Conservation (phyloP, 2,329 filamentous ascomycete species). For the Trichophyton benhamiae region DNA sequence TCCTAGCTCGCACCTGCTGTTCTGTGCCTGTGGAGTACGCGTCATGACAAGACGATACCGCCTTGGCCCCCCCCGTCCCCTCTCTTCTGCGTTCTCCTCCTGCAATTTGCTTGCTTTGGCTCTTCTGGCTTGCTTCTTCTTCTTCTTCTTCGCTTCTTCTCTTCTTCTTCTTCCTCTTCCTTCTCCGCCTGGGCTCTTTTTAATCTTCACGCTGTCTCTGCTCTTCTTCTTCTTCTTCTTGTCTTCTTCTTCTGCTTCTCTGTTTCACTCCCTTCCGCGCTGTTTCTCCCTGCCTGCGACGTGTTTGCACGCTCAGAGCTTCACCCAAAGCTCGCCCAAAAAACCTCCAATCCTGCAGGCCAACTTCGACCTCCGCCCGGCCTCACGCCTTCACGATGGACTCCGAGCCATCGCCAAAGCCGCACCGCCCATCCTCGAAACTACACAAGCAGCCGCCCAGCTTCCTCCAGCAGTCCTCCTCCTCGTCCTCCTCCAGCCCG, state of each 20-base stretch:
- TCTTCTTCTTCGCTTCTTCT: background rate
- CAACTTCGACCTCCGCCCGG: background rate
- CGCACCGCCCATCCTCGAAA: background rate
- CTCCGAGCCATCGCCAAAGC: background rate
- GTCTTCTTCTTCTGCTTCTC: background rate
- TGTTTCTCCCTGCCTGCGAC: background rate
- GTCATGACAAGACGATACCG: background rate
- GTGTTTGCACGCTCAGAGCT: background rate
- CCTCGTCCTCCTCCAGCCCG: slow-evolving; percentile 11
- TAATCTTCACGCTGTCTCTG: background rate
- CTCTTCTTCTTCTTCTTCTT: background rate
- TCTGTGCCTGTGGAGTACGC: background rate
- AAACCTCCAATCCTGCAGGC: background rate
- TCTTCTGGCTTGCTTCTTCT: background rate
- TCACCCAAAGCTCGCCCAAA: no score
- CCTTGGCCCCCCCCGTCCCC: background rate
- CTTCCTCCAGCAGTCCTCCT: slow-evolving; percentile 12
- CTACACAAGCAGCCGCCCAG: slow-evolving; percentile 33
- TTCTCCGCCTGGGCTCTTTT: background rate
- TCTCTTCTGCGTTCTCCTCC: background rate
- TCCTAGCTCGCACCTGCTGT: no score
- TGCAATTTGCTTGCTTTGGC: background rate
- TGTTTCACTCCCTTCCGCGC: background rate
- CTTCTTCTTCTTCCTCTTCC: no score
- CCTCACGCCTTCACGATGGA: background rate